Base-by-base conservation (phyloP, 352 stramenopile genomes). In the Blastocystis sp. region DNA sequence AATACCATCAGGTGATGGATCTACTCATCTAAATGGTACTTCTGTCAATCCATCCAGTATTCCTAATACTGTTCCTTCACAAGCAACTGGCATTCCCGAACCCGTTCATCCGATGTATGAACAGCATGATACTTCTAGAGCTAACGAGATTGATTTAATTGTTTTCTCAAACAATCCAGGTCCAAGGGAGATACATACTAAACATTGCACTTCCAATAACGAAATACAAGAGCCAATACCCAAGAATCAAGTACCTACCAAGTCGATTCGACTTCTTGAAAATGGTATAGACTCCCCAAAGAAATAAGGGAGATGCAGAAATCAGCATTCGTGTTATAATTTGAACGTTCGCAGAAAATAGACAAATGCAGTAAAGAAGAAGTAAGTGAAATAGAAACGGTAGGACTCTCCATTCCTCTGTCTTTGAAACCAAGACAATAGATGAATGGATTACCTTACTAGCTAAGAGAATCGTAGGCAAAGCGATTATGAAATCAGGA, bases 241-340 rank as follows among this genome's bases (percentile, higher is more conserved):
- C n/a, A 7, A 68, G 53, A n/a, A 82, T 30, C 0, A 9, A 33
- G 5, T 40, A 11, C 64, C n/a, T 76, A 22, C 17, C 42, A 15
- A 15, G 7, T 0, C 3, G 6, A 27, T 4, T 4, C 24, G n/a
- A 53, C 11, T 40, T 19, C 0, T 27, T 35, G 6, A 60, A 6
- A 33, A 81, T 22, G 2, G 42, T 37, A 33, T 51, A 54, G 9
- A 54, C 51, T 13, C 37, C 13, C 73, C 73, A 82, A 30, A 82
- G 13, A 57, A 66, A 82, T 4, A 82, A 57, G 24, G 73, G 73
- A 66, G 51, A 68, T 9, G 27, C 58, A 42, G 42, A 64, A 22
- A 82, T 15, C 7, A 82, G n/a, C 51, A 82, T 64, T 33, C 73
- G 73, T 35, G 73, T 82, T 3, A 82, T 37, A 27, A 82, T 82